Evolutionary conservation across 1,284 basidiomycete species (phyloP).

Genomic region (Trametes sp.): DNA sequence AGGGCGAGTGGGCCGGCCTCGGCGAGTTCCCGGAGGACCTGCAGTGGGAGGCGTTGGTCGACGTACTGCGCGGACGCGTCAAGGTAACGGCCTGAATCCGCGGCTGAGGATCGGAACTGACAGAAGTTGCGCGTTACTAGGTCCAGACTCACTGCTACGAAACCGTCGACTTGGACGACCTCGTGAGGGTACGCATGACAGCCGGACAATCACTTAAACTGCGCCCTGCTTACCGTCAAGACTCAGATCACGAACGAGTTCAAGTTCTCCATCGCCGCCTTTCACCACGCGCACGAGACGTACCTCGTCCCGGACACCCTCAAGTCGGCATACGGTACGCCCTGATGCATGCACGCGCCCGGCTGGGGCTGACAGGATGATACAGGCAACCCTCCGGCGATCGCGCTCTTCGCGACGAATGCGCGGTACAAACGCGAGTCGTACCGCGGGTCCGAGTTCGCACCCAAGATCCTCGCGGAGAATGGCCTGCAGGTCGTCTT

Average conservation of each 20-base stretch:
- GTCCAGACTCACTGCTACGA: slow-evolving; percentile 79
- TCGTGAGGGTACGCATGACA: slow-evolving; percentile 60
- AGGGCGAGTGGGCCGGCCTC: slow-evolving; percentile 65
- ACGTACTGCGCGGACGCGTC: slow-evolving; percentile 84
- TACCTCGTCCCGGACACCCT: slow-evolving; percentile 87
- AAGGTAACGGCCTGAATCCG: slow-evolving; percentile 49
- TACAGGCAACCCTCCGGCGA: slow-evolving; percentile 61
- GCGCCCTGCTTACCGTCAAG: neutral
- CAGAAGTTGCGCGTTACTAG: slow-evolving; percentile 35
- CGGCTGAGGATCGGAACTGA: neutral
- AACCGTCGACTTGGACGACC: slow-evolving; percentile 51
- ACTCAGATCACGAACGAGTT: slow-evolving; percentile 76
- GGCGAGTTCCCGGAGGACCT: slow-evolving; percentile 80
- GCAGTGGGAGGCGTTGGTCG: slow-evolving; percentile 87
- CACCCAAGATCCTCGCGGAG: slow-evolving; percentile 80
- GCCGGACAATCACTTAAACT: too few species aligned
- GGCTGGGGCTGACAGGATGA: slow-evolving; percentile 67
- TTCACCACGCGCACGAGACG: slow-evolving; percentile 90
- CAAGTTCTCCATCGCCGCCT: slow-evolving; percentile 81
- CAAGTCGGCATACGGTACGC: slow-evolving; percentile 66
- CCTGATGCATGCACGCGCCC: slow-evolving; percentile 48
- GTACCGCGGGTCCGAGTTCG: slow-evolving; percentile 87
- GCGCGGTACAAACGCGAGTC: slow-evolving; percentile 84
- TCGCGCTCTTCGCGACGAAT: slow-evolving; percentile 76
- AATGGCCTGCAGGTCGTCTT: slow-evolving; percentile 79